Percentiles rank a stretch among this genome's conserved stretches.
Evolutionary conservation across 1,284 basidiomycete species (phyloP).

Genomic region (Earliella scabrosa): DNA sequence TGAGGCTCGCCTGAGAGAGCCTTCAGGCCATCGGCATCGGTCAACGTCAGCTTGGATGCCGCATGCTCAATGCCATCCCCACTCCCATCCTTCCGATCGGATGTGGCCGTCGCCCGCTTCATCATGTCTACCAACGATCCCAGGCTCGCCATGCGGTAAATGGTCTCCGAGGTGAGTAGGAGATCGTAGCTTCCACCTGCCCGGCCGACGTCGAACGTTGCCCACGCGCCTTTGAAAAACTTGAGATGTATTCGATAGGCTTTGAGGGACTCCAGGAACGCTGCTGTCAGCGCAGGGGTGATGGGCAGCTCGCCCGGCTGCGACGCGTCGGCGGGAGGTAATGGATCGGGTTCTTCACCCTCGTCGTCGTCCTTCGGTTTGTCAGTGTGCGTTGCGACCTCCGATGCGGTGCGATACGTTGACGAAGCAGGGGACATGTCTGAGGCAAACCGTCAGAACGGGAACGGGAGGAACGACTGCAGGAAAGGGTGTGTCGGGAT

Average conservation of each 20-base stretch:
- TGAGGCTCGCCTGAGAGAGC: constrained; percentile 20
- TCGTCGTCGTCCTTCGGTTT: constrained; percentile 29
- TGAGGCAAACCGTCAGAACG: not conserved
- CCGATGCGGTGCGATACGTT: not conserved
- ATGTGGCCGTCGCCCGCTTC: constrained; percentile 36
- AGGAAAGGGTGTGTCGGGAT: too few species aligned
- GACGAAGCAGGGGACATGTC: constrained; percentile 15
- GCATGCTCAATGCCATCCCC: constrained; percentile 1
- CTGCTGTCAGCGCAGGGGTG: constrained; percentile 50
- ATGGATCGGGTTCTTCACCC: constrained; percentile 25
- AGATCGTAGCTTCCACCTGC: constrained; percentile 59
- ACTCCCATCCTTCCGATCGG: not conserved
- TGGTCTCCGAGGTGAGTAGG: constrained; percentile 91
- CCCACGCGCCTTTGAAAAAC: constrained; percentile 89
- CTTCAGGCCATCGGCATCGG: not conserved
- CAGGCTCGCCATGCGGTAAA: constrained; percentile 79
- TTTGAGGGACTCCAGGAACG: constrained; percentile 50
- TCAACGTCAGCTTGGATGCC: constrained; percentile 1
- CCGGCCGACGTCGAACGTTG: constrained; percentile 45
- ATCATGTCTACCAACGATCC: constrained; percentile 65
- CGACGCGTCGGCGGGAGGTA: constrained; percentile 30
- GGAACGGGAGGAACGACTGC: too few species aligned
- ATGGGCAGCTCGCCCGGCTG: constrained; percentile 61
- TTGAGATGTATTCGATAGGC: constrained; percentile 60
- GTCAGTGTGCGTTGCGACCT: not conserved